phyloP scores from a whole-genome alignment of 2,329 filamentous ascomycete species.

The Trichothecium sympodiale region DNA sequence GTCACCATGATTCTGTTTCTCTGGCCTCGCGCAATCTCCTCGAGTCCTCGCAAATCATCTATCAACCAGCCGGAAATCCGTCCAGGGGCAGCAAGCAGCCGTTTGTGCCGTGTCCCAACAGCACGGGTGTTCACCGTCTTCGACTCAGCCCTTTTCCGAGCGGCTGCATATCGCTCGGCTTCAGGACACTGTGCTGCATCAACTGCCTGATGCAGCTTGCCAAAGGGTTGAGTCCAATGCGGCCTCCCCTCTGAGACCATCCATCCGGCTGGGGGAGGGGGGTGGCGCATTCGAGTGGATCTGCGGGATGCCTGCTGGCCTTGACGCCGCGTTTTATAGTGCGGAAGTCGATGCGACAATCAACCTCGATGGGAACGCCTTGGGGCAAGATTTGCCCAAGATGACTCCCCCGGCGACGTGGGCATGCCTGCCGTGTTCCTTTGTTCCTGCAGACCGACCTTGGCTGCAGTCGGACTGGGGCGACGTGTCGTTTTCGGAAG shows the following conservation, averaged over 20 bases:
- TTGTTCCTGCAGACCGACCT: conserved; percentile 11
- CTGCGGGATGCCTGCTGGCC: conserved; percentile 12
- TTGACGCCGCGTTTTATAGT: conserved; percentile 8
- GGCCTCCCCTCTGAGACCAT: no score
- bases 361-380: conserved; percentile 12
- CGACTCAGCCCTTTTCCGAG: conserved; percentile 1
- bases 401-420: no score
- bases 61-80: no score
- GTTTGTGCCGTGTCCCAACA: conserved; percentile 15
- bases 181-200: conserved; percentile 10
- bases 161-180: conserved; percentile 10
- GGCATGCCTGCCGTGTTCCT: no score
- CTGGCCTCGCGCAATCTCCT: no score
- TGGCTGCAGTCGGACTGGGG: conserved; percentile 8
- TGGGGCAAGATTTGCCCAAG: neutral
- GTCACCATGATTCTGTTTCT: no score
- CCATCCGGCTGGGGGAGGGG: conserved; percentile 8
- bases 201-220: conserved; percentile 8
- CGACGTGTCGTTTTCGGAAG: conserved; percentile 8
- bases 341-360: conserved; percentile 8
- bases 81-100: conserved; percentile 18
- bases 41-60: conserved; percentile 14
- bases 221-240: conserved; percentile 5
- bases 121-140: conserved; percentile 13
- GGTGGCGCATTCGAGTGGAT: conserved; percentile 13